phyloP scores from a whole-genome alignment of 31 red algal species.

The Odonthalia washingtoniensis region DNA sequence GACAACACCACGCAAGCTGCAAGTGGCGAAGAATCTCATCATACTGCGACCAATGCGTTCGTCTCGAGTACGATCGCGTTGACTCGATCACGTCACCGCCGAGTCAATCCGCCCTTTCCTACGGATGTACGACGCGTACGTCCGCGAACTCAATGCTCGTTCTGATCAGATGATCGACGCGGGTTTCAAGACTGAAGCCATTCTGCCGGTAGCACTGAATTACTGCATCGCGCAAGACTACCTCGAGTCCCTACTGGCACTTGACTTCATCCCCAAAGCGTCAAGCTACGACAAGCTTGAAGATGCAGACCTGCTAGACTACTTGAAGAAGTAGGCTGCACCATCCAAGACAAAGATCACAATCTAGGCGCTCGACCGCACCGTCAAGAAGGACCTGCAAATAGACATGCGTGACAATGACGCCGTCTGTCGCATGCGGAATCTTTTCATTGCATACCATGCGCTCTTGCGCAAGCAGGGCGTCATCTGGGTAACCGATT shows the following conservation, averaged over 20 bases:
- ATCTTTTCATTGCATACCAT: constrained; percentile 13
- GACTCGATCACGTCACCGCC: not conserved
- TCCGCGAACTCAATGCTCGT: constrained; percentile 3
- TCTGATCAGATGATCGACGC: not conserved
- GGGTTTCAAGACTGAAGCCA: constrained; percentile 8
- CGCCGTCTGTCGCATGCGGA: constrained; percentile 7
- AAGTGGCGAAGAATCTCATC: too few relatives aligned
- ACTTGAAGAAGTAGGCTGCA: not conserved
- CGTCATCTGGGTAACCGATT: constrained; percentile 2
- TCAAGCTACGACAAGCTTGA: constrained; percentile 1
- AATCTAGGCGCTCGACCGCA: not conserved
- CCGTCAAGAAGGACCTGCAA: constrained; percentile 2
- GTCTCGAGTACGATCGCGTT: constrained; percentile 1
- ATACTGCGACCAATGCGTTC: too few relatives aligned
- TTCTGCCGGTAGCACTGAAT: constrained; percentile 10
- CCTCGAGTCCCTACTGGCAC: constrained; percentile 22
- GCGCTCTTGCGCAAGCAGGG: not conserved
- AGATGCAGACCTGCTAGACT: constrained; percentile 8
- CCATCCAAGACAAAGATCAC: not conserved
- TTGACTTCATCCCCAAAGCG: constrained; percentile 12
- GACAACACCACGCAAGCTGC: too few relatives aligned
- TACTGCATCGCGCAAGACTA: constrained; percentile 20
- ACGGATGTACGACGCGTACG: constrained; percentile 3
- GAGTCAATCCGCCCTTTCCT: constrained; percentile 4
- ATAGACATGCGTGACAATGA: constrained; percentile 17